Evolutionary conservation across 139 green algal species (phyloP), one percentile per base, ranked within the genome.

Genomic region (Yamagishiella unicocca): DNA sequence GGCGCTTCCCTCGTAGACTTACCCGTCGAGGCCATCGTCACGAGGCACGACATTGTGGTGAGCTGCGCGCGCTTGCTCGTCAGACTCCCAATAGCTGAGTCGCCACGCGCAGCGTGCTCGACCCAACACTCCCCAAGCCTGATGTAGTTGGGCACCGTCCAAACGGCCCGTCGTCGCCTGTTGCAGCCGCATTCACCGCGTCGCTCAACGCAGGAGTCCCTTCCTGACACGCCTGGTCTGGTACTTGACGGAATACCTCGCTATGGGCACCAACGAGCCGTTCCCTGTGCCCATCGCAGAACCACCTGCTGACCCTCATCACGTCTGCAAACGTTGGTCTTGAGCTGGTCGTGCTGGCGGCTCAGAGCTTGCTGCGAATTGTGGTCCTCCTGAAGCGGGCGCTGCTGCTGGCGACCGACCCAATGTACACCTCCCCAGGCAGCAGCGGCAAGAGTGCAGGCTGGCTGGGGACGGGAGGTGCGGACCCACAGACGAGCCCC

Each of bases 331-430:
- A 33, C 9, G 37, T 31, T 1, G 29, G 46, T 25, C 72, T 54
- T 21, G 79, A 85, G 61, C 37, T 82, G 17, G 21, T 74, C 40
- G 55, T 74, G 21, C 33, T 80, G 61, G 73, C 71, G 12, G 73
- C 58, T 0, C 21, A 62, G 42, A 76, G 80, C 55, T 46, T 94
- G 58, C 74, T 91, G 54, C 86, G 87, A 19, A 74, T 94, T 0
- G 21, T 92, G 29, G 40, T 35, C 19, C 79, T 81, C 3, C 62
- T 92, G 8, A 91, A 92, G 37, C 58, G 53, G 25, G 90, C 89
- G 2, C 53, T 94, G 22, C 77, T 75, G 25, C 83, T 91, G 7
- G 46, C 76, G 0, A 88, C 77, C 17, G 75, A 90, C 70, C 74
- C 82, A 19, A 88, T 37, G 64, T 90, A 83, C 37, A 74, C 9